Evolutionary conservation across 139 green algal species (phyloP).

Genomic region (Pedinophyceae sp.): DNA sequence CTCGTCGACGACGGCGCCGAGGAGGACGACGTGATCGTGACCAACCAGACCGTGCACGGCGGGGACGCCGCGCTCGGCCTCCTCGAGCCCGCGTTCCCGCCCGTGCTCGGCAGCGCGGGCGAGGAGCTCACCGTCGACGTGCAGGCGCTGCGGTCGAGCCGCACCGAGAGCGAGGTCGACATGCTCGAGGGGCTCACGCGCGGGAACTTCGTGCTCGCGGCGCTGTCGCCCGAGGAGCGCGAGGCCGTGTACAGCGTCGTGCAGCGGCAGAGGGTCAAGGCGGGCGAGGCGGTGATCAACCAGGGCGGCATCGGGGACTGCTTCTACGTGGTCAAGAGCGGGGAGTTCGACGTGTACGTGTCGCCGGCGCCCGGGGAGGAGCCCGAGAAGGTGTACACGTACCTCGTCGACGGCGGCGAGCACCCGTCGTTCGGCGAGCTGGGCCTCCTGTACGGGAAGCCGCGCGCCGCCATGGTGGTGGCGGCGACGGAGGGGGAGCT

Average conservation of each 20-base stretch:
- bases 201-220: constrained; percentile 27
- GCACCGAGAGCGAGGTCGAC: constrained; percentile 8
- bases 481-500: constrained; percentile 35
- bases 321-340: constrained; percentile 22
- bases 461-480: constrained; percentile 42
- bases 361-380: constrained; percentile 2
- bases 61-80: neutral
- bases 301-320: constrained; percentile 25
- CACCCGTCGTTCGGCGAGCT: constrained; percentile 50
- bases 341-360: constrained; percentile 35
- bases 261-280: constrained; percentile 3
- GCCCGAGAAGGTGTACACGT: constrained; percentile 36
- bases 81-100: neutral
- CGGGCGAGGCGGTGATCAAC: constrained; percentile 7
- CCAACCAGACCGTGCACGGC: neutral
- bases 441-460: constrained; percentile 38
- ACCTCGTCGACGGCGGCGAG: constrained; percentile 10
- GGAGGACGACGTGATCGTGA: constrained; percentile 29
- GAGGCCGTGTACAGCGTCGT: constrained; percentile 6
- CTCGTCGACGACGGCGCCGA: constrained; percentile 18
- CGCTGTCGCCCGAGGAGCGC: constrained; percentile 1
- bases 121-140: neutral
- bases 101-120: neutral
- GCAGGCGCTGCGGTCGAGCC: neutral
- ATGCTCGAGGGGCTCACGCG: constrained; percentile 16